Evolutionary conservation across 2,329 filamentous ascomycete genomes (phyloP).

Genomic region (Aureobasidium sp.): DNA sequence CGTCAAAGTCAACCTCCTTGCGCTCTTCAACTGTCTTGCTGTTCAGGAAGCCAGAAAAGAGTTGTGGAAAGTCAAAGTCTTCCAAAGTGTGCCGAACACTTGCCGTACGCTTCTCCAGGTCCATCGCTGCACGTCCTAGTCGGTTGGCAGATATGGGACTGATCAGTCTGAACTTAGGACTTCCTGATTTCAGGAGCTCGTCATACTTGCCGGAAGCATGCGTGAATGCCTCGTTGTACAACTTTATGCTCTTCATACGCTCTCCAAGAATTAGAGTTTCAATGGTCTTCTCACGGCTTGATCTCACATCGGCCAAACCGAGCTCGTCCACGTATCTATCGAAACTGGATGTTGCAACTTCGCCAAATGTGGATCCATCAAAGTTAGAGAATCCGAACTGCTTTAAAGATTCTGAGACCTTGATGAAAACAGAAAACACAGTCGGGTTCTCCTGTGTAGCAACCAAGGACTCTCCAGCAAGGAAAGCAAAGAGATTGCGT

Average conservation of each 20-base stretch:
- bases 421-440: constrained; percentile 53
- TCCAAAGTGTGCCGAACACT: constrained; percentile 66
- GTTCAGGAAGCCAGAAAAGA: constrained; percentile 81
- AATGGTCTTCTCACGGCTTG: constrained; percentile 78
- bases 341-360: constrained; percentile 56
- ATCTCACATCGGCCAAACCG: constrained; percentile 66
- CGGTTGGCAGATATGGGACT: constrained; percentile 63
- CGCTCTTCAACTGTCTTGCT: constrained; percentile 71
- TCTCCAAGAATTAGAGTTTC: constrained; percentile 87
- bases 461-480: constrained; percentile 52
- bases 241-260: constrained; percentile 66
- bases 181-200: constrained; percentile 59
- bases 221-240: constrained; percentile 88
- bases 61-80: constrained; percentile 81
- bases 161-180: constrained; percentile 61
- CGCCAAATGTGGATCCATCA: constrained; percentile 55
- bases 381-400: constrained; percentile 53
- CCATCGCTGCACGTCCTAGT: constrained; percentile 73
- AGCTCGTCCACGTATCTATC: constrained; percentile 69
- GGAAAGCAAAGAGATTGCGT: constrained; percentile 56
- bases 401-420: constrained; percentile 48
- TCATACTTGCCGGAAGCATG: constrained; percentile 82
- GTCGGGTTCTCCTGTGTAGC: constrained; percentile 46
- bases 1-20: constrained; percentile 71
- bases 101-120: constrained; percentile 64